Percentiles rank a stretch among this genome's conserved stretches.
These are phyloP conservation scores for Trichothecium roseum DNA, from an alignment of 2,329 filamentous ascomycete species.

Conservation along the genomic window DNA sequence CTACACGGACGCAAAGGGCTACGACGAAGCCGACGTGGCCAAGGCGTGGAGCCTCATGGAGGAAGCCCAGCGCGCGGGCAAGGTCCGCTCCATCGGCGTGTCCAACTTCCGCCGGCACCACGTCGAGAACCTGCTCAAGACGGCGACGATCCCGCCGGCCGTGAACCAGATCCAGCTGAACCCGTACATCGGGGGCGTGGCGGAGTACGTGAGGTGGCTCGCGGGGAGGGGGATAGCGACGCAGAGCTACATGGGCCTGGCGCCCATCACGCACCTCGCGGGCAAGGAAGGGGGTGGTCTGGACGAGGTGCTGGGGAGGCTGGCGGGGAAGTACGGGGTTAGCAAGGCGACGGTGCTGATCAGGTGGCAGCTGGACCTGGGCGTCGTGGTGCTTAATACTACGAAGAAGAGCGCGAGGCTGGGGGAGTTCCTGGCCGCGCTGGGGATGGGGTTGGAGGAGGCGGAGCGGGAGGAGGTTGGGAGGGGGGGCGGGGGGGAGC, in stretches of 20 bases:
- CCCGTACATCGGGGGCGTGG: constrained; percentile 51
- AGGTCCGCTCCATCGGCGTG: constrained; percentile 62
- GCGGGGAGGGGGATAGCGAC: not conserved
- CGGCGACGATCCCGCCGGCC: constrained; percentile 51
- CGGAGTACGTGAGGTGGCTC: not conserved
- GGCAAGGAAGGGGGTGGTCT: not conserved
- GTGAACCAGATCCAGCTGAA: constrained; percentile 79
- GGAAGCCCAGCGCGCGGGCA: constrained; percentile 55
- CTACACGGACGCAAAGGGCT: constrained; percentile 34
- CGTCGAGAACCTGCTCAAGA: constrained; percentile 44
- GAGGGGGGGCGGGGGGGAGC: no score
- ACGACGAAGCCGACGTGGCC: constrained; percentile 41
- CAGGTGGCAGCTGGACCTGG: constrained; percentile 51
- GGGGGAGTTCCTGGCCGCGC: no score
- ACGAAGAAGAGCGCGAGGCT: constrained; percentile 36
- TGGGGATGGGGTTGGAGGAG: no score
- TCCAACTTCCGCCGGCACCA: constrained; percentile 59
- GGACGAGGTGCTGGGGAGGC: not conserved
- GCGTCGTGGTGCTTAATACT: constrained; percentile 48
- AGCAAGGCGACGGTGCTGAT: constrained; percentile 23
- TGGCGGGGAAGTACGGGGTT: not conserved
- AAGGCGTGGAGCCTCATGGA: constrained; percentile 49
- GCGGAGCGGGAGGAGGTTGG: no score
- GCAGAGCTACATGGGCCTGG: not conserved
- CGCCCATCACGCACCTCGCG: not conserved